Percentiles rank a stretch among this genome's conserved stretches.
Evolutionary conservation across 2,329 filamentous ascomycete species (phyloP).

Genomic region (Hortaea werneckii): DNA sequence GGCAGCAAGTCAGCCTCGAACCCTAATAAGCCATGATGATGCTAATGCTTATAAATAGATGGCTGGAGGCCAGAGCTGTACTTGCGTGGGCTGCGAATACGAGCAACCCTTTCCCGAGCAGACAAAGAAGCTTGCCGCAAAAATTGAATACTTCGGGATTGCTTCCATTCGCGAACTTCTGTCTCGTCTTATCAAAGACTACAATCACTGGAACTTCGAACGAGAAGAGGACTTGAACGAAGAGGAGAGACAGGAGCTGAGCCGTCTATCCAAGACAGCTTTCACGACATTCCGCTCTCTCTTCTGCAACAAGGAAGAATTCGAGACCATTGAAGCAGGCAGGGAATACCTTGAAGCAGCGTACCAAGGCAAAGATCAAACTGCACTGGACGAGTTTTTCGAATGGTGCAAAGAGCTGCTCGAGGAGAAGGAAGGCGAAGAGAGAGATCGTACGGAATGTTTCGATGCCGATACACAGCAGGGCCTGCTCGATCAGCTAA

Average conservation of each 20-base stretch:
- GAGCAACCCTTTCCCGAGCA: constrained; percentile 2
- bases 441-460: constrained; percentile 2
- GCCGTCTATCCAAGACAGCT: neutral
- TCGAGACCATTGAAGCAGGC: neutral
- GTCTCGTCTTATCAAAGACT: constrained; percentile 4
- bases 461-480: constrained; percentile 6
- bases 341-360: neutral
- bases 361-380: neutral
- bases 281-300: constrained; percentile 6
- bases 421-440: neutral
- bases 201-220: constrained; percentile 7
- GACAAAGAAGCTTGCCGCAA: constrained; percentile 6
- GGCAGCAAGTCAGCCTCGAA: constrained; percentile 3
- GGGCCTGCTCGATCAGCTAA: constrained; percentile 7
- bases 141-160: constrained; percentile 6
- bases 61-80: constrained; percentile 13
- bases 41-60: too few species aligned
- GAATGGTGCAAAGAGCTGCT: neutral
- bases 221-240: constrained; percentile 10
- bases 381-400: neutral
- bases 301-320: constrained; percentile 7
- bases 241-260: constrained; percentile 2
- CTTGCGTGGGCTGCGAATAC: constrained; percentile 8
- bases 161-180: constrained; percentile 3
- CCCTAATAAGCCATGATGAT: too few species aligned